These are phyloP conservation scores for Liriodendron chinense DNA, from an alignment of 164 flowering plant species.

Conservation along the genomic window DNA sequence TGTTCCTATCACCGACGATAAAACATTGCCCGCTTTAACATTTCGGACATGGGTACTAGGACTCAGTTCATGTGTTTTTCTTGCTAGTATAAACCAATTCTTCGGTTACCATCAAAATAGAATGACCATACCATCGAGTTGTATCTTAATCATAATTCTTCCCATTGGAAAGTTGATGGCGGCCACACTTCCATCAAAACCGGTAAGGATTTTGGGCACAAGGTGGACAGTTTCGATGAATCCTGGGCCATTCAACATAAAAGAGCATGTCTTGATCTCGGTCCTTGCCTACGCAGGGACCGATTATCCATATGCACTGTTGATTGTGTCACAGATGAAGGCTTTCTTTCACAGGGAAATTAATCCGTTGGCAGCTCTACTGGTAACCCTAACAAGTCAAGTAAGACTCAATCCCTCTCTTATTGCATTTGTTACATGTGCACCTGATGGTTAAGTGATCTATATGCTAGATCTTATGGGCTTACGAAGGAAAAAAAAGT, in stretches of 20 bases:
- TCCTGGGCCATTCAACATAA: constrained; percentile 5
- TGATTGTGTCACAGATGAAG: too few species aligned
- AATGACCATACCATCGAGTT: too few species aligned
- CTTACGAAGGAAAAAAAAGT: too few species aligned
- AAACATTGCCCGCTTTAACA: too few species aligned
- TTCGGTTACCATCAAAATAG: background rate
- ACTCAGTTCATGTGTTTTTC: background rate
- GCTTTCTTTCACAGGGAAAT: background rate
- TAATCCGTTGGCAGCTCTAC: background rate
- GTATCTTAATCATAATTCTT: background rate
- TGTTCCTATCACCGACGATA: too few species aligned
- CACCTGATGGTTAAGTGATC: too few species aligned
- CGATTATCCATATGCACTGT: too few species aligned
- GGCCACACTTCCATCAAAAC: background rate
- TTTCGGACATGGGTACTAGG: background rate
- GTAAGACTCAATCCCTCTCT: background rate
- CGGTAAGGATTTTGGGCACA: background rate
- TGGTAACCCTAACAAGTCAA: background rate
- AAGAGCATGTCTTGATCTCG: constrained; percentile 2
- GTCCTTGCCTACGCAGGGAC: constrained; percentile 1
- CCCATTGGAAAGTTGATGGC: constrained; percentile 10
- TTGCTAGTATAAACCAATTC: constrained; percentile 1
- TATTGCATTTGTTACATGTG: background rate
- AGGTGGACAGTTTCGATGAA: constrained; percentile 9
- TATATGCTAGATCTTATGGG: too few species aligned